Conservation (phyloP, 1,139 yeast genomes). For the Saccharomyces hybrid region DNA sequence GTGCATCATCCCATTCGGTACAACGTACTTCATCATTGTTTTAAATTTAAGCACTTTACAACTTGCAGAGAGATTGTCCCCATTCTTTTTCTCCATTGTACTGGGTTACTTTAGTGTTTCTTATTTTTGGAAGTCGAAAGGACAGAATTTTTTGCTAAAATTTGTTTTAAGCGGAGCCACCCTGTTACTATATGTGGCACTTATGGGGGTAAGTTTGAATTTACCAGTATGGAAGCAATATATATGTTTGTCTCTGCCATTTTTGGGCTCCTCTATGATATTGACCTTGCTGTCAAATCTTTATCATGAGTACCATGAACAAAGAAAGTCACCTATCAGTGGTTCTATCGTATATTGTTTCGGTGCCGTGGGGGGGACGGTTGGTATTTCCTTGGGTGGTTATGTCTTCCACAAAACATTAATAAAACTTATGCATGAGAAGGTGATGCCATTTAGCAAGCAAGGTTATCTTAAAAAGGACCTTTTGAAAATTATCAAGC, state of each 20-base stretch:
- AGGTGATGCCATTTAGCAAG: constrained; percentile 26
- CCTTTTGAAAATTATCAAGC: constrained; percentile 39
- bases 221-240: neutral
- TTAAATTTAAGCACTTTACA: neutral
- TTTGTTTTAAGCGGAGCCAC: neutral
- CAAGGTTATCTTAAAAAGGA: constrained; percentile 32
- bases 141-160: neutral
- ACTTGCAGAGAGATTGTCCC: neutral
- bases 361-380: neutral
- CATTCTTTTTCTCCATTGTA: neutral
- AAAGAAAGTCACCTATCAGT: neutral
- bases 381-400: neutral
- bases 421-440: constrained; percentile 17
- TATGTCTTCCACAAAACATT: constrained; percentile 16
- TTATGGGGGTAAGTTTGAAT: neutral
- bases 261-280: neutral
- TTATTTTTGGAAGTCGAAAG: neutral
- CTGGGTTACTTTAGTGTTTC: neutral
- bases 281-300: neutral
- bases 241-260: neutral
- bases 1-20: neutral
- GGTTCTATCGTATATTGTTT: neutral
- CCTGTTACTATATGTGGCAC: neutral
- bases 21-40: neutral
- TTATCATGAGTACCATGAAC: neutral